A percentile compares a stretch with the other conserved stretches of the same genome.
Evolutionary conservation across 495 filamentous ascomycete species (phyloP).

Genomic region (Podospora sp.): DNA sequence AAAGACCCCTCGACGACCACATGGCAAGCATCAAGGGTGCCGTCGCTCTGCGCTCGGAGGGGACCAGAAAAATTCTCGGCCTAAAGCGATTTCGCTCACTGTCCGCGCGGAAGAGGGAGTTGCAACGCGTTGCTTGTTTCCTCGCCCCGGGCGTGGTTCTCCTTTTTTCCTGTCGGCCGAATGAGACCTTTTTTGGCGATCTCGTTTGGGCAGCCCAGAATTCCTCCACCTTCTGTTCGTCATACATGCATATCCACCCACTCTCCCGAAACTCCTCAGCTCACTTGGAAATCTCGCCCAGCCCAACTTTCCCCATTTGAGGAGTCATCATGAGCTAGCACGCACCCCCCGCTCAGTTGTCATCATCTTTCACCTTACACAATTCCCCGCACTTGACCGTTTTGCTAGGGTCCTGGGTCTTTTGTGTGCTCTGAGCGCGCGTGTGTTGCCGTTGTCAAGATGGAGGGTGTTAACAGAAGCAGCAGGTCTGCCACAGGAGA

Average conservation of each 20-base stretch:
- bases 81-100: constrained; percentile 29
- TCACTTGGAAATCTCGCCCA: constrained; percentile 29
- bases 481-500: constrained; percentile 56
- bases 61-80: constrained; percentile 30
- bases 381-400: constrained; percentile 29
- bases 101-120: constrained; percentile 10
- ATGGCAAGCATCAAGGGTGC: constrained; percentile 50
- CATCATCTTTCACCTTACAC: constrained; percentile 27
- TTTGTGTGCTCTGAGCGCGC: constrained; percentile 10
- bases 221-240: constrained; percentile 32
- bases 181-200: constrained; percentile 28
- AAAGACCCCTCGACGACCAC: constrained; percentile 44
- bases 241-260: constrained; percentile 40
- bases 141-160: constrained; percentile 4
- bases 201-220: constrained; percentile 27
- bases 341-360: constrained; percentile 23
- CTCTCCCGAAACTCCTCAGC: constrained; percentile 34
- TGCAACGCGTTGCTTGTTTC: constrained; percentile 19
- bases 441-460: constrained; percentile 29
- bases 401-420: constrained; percentile 23
- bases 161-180: constrained; percentile 23
- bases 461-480: constrained; percentile 48
- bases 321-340: constrained; percentile 41
- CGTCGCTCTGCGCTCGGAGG: constrained; percentile 19
- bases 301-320: constrained; percentile 25